Evolutionary conservation across 257 asterid genomes (phyloP).

Genomic region (Lavandula angustifolia): DNA sequence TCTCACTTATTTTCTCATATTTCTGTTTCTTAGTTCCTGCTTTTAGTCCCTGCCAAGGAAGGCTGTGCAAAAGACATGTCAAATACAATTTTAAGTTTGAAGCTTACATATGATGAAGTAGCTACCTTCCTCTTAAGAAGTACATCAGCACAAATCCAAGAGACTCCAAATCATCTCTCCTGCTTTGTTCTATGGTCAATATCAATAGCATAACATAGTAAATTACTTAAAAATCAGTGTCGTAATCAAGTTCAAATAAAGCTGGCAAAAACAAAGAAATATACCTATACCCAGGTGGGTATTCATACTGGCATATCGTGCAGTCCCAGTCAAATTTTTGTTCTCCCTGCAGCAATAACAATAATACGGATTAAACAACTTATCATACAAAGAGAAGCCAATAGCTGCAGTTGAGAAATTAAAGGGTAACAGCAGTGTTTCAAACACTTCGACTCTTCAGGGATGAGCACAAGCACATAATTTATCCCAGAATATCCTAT

Average conservation of each 20-base stretch:
- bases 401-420: background rate
- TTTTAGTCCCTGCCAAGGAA: constrained; percentile 97
- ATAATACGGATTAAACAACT: constrained; percentile 10
- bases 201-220: constrained; percentile 17
- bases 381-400: constrained; percentile 13
- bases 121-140: constrained; percentile 91
- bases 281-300: constrained; percentile 95
- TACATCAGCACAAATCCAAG: constrained; percentile 95
- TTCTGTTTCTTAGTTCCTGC: constrained; percentile 97
- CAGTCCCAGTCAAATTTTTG: constrained; percentile 97
- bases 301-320: constrained; percentile 97
- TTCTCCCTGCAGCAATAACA: constrained; percentile 66
- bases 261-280: constrained; percentile 21
- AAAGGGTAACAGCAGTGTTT: background rate
- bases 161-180: constrained; percentile 99
- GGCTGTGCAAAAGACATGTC: constrained; percentile 58
- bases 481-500: constrained; percentile 9
- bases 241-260: constrained; percentile 19
- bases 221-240: constrained; percentile 10
- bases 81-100: constrained; percentile 36
- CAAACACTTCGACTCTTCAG: background rate
- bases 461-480: background rate
- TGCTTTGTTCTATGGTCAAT: constrained; percentile 74
- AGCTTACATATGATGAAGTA: constrained; percentile 26
- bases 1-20: constrained; percentile 93